Conservation (phyloP, 306 rosid species). For the Pterocarpus santalinus region DNA sequence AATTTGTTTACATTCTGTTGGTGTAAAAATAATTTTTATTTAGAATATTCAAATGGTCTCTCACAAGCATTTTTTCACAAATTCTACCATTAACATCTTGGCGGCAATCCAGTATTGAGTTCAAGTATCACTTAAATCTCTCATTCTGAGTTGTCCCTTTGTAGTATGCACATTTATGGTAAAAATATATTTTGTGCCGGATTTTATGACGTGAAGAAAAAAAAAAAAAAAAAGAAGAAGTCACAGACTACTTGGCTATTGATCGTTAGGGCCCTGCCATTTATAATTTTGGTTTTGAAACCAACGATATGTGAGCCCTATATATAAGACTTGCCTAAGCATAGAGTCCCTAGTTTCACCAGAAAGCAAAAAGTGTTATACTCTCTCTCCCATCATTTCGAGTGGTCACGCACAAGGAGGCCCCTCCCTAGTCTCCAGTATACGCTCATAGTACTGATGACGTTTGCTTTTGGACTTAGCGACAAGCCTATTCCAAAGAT, state of each 20-base stretch:
- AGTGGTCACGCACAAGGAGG: neutral
- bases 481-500: neutral
- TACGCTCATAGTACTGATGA: neutral
- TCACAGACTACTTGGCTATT: neutral
- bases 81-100: no score
- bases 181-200: neutral
- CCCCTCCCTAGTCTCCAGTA: slow-evolving; percentile 13
- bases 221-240: neutral
- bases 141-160: no score
- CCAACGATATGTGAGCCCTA: neutral
- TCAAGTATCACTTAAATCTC: no score
- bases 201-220: no score
- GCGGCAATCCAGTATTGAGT: no score
- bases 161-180: neutral
- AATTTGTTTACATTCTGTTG: no score
- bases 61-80: no score
- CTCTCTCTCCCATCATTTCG: neutral
- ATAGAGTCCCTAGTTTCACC: neutral
- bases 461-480: neutral
- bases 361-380: neutral
- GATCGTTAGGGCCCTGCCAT: neutral
- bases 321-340: neutral
- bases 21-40: no score
- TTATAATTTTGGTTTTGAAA: neutral
- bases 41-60: no score